phyloP scores from a whole-genome alignment of 2,329 filamentous ascomycete species.

The Alternaria sp. region DNA sequence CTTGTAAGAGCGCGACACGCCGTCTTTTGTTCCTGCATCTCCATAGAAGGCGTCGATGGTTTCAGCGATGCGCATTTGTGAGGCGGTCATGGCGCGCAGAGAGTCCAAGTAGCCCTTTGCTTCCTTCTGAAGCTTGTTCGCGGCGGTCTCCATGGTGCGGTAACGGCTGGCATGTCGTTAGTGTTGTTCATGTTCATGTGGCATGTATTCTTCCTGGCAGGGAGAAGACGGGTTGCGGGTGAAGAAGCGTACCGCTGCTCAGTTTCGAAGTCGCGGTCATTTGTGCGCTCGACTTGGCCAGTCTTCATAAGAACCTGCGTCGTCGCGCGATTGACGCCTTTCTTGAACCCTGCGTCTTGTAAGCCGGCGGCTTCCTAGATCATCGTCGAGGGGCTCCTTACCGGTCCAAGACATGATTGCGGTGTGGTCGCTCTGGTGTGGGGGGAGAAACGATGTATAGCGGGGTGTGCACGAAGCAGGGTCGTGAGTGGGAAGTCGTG shows the following conservation, averaged over 20 bases:
- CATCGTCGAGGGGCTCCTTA: constrained; percentile 47
- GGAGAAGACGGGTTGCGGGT: constrained; percentile 9
- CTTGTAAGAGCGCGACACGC: constrained; percentile 96
- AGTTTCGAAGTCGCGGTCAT: constrained; percentile 97
- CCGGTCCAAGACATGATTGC: constrained; percentile 65
- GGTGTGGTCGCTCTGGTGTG: constrained; percentile 13
- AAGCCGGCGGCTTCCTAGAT: constrained; percentile 26
- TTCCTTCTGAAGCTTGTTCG: constrained; percentile 92
- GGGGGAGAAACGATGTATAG: background rate
- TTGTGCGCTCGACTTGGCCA: constrained; percentile 98
- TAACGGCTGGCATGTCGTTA: constrained; percentile 71
- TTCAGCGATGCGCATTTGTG: constrained; percentile 98
- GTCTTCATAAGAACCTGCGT: constrained; percentile 99
- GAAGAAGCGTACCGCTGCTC: constrained; percentile 75
- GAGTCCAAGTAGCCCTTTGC: constrained; percentile 98
- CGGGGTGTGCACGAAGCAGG: background rate
- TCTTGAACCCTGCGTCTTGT: constrained; percentile 75
- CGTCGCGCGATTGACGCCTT: constrained; percentile 97
- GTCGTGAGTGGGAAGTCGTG: constrained; percentile 4
- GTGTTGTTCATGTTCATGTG: background rate
- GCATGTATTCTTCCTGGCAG: background rate
- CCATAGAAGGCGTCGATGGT: constrained; percentile 99
- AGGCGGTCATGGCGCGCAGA: constrained; percentile 97
- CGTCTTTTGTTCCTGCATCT: constrained; percentile 91
- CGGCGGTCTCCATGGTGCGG: constrained; percentile 95